Base-by-base conservation (phyloP, 176 grass and related monocot species). In the Triticum urartu region DNA sequence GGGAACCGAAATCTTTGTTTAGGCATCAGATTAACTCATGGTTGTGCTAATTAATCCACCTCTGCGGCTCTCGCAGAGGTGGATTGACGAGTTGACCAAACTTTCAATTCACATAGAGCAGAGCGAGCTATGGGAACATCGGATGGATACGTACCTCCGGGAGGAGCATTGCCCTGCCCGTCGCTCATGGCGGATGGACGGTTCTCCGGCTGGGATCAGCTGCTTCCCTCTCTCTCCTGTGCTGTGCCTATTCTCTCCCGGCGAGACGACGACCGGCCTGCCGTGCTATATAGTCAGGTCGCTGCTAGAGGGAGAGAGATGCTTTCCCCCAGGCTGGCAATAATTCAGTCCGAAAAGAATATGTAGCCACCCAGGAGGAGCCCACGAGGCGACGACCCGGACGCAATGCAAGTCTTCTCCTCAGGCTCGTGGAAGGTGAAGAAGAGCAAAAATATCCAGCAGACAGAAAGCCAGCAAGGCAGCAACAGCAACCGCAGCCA, bases 131-230 rank as follows among this genome's bases (percentile, higher is more conserved):
- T 11, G 59, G 7, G 58, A 64, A 64, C 3, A 42, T 1, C 34
- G 58, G 20, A 22, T 25, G 71, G 71, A 32, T 68, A 68, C 64
- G 79, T 75, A 87, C 85, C 68, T 76, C 73, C 73, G 11, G 71
- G 71, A 50, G 85, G 77, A 87, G 24, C 67, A 26, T 48, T 30
- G 30, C n/a, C 56, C 56, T 59, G 56, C 6, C 56, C 58, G 21
- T 74, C 60, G 78, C 42, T 81, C 85, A 87, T 87, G 78, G 85
- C 15, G 77, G 78, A 50, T 38, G 67, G n/a, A 32, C 26, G 24
- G 67, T 21, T 66, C 62, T 81, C 18, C 52, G 54, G 68, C 39
- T 42, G 82, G 21, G 70, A 11, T 48, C 26, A 64, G 71, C 65
- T 47, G 42, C 30, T 32, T 22, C 40, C 81, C 82, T 52, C 56